Evolutionary conservation across 768 basidiomycete species (phyloP).

Genomic region (Tubosaeta sp.): DNA sequence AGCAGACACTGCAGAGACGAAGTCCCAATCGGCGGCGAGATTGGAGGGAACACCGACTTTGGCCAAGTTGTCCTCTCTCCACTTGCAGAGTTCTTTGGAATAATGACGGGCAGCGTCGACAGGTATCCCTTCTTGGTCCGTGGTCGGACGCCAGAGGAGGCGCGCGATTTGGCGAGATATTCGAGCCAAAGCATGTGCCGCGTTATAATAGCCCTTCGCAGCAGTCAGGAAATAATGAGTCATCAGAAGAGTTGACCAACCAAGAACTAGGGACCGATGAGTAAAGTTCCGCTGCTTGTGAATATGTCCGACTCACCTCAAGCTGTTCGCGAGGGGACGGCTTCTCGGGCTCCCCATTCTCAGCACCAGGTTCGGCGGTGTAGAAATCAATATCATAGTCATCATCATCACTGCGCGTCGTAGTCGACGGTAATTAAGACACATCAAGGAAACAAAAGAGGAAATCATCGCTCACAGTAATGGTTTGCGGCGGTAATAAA

Average conservation of each 20-base stretch:
- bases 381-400: slow-evolving; percentile 91
- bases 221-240: slow-evolving; percentile 7
- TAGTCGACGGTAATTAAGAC: slow-evolving; percentile 22
- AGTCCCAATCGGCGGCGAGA: slow-evolving; percentile 87
- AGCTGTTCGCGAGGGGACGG: slow-evolving; percentile 75
- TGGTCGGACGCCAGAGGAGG: slow-evolving; percentile 74
- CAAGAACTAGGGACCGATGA: slow-evolving; percentile 49
- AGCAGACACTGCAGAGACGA: slow-evolving; percentile 68
- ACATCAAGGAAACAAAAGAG: slow-evolving; percentile 8
- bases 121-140: slow-evolving; percentile 74
- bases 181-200: slow-evolving; percentile 78
- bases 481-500: slow-evolving; percentile 83
- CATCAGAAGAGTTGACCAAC: slow-evolving; percentile 38
- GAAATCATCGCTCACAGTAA: slow-evolving; percentile 46
- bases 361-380: slow-evolving; percentile 60
- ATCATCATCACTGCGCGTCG: slow-evolving; percentile 59
- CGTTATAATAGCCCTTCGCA: slow-evolving; percentile 73
- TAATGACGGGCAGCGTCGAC: slow-evolving; percentile 57
- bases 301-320: slow-evolving; percentile 47
- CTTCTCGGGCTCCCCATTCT: slow-evolving; percentile 44
- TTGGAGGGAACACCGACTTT: slow-evolving; percentile 84
- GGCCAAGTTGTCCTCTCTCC: slow-evolving; percentile 73
- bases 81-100: slow-evolving; percentile 54
- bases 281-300: not conserved
- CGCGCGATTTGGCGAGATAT: slow-evolving; percentile 79